Evolutionary conservation across 2,329 filamentous ascomycete species (phyloP), one percentile per base, ranked within the genome.

Genomic region (Thielaviopsis populi): DNA sequence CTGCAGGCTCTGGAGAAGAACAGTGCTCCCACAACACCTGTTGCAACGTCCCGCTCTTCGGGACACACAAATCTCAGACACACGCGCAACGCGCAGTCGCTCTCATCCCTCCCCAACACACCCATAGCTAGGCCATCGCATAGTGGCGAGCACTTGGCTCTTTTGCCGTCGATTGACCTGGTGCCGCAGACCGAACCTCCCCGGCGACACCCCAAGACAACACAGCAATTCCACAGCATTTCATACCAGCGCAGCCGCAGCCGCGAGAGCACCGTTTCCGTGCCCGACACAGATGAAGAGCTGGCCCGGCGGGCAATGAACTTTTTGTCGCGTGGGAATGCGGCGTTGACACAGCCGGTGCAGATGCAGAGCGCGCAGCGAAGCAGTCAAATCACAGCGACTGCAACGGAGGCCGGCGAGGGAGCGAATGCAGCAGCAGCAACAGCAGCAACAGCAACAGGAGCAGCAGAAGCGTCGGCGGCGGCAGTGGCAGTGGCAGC

Each of bases 191-290:
- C 77, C 67, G 83, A 83, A 74, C 80, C 81, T 15, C 75, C 75
- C 2, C 77, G 79, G 22, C 76, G 78, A 50, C 75, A 77, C 66
- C 65, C 69, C 10, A 72, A 71, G 65, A 68, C 70, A 59, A 50
- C 27, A 22, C 53, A 56, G 30, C 75, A 76, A n/a, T 75, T 75
- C 64, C 70, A 74, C 1, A 61, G 74, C 1, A 56, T 53, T 11
- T 50, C 61, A 40, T 50, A 54, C 24, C 56, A 63, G 13, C 58
- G 65, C 27, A 75, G 77, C 5, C 82, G 83, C 62, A 91, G 89
- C 72, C 84, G 89, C 66, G 90, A 95, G 72, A 92, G 88, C 75
- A 95, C 89, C 1, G 91, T 94, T 59, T 94, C 89, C 0, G 86
- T 64, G 19, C 64, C 66, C 2, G 67, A 68, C 41, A 83, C 80